A percentile compares a stretch with the other conserved stretches of the same genome.
These are phyloP conservation scores for Ustilago loliicola DNA, from an alignment of 1,284 basidiomycete species.

Conservation along the genomic window DNA sequence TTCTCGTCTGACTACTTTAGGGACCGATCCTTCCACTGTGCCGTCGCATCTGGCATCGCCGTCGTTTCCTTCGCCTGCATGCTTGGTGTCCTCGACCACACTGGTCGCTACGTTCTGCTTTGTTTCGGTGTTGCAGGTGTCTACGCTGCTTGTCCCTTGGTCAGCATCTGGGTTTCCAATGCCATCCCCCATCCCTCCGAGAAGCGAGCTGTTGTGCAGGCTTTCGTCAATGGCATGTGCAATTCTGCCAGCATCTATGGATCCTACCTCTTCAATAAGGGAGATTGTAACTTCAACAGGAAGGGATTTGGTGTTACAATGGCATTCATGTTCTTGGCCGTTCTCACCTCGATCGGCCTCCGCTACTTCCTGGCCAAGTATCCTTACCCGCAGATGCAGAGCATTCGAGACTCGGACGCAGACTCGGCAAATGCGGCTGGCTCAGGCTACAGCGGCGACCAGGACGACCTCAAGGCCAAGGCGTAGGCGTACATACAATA, in stretches of 20 bases:
- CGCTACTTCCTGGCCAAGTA: slow-evolving; percentile 17
- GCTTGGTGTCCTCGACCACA: slow-evolving; percentile 67
- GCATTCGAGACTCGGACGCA: not conserved
- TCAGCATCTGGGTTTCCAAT: slow-evolving; percentile 71
- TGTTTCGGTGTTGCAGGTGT: slow-evolving; percentile 73
- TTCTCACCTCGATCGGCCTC: slow-evolving; percentile 18
- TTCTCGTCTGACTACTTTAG: slow-evolving; percentile 68
- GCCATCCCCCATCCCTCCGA: slow-evolving; percentile 68
- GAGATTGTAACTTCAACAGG: slow-evolving; percentile 15
- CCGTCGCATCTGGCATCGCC: slow-evolving; percentile 50
- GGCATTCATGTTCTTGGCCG: slow-evolving; percentile 29
- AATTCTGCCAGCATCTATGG: slow-evolving; percentile 38
- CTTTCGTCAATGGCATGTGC: slow-evolving; percentile 64
- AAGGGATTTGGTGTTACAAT: slow-evolving; percentile 33
- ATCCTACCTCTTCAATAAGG: slow-evolving; percentile 32
- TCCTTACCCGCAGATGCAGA: slow-evolving; percentile 26
- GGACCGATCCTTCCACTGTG: slow-evolving; percentile 71
- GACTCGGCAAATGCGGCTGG: slow-evolving; percentile 6
- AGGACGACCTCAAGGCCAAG: slow-evolving; percentile 17
- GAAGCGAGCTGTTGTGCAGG: slow-evolving; percentile 72
- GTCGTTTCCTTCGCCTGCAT: slow-evolving; percentile 72
- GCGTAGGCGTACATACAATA: not conserved
- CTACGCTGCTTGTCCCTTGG: slow-evolving; percentile 71
- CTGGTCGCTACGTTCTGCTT: slow-evolving; percentile 73
- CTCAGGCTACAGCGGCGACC: slow-evolving; percentile 6